Base-by-base conservation (phyloP, 1,139 yeast species). In the Pichia sp. region DNA sequence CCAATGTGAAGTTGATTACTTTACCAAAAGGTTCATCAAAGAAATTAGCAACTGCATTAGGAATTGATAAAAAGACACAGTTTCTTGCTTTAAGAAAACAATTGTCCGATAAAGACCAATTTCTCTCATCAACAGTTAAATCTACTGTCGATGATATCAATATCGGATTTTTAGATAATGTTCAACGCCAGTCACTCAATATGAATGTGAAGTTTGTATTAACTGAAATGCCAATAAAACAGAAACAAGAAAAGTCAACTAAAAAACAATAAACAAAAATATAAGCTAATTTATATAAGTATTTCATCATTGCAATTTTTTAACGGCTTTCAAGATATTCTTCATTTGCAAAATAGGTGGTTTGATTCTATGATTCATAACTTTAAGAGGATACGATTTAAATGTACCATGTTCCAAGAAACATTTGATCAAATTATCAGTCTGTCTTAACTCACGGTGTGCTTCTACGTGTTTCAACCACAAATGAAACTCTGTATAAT, bases 1-100 rank as follows among this genome's bases (percentile, higher is more conserved):
- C 85, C 0, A 71, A 79, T 0, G 77, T 79, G 2, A 80, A 79
- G 54, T 64, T 82, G 35, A 66, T 82, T 0, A 80, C 77, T 51
- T 66, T 82, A 15, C 85, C 86, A 1, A 68, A 69, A 52, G 76
- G 77, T 1, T 66, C 79, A 4, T 66, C 70, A 59, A 58, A 55
- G 2, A 59, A 58, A 46, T 55, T 81, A 3, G 70, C 76, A 17
- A 52, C 59, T 14, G 63, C 65, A 1, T 56, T 76, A 17, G 67
- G 63, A 3, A 21, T 38, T 4, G 45, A 47, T 7, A 42, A 47
- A 11, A 45, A 55, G 3, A 47, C 53, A 17, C 60, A 57, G 20
- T 44, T 61, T 38, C 38, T 42, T 52, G 61, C 32, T 58, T 57
- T 31, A 61, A 65, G 54, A 59, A 15, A 59, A 34, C 47, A 56